phyloP scores from a whole-genome alignment of 257 asterid species.

The Nicotiana paniculata region DNA sequence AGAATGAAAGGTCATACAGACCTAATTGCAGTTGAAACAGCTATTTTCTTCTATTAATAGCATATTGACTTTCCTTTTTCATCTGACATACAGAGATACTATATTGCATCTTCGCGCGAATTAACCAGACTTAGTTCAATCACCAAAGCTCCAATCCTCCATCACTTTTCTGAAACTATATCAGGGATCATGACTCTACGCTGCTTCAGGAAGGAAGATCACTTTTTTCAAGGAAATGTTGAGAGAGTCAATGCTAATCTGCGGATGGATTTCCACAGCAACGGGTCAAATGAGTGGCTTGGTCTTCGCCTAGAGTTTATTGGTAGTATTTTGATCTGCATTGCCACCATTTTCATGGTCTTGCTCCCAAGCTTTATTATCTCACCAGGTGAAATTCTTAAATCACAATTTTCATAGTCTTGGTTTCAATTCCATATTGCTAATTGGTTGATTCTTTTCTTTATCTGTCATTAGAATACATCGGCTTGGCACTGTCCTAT shows the following conservation, averaged over 20 bases:
- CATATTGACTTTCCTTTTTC: not conserved
- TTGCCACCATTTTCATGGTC: slow-evolving; percentile 42
- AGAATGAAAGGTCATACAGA: not conserved
- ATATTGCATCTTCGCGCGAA: slow-evolving; percentile 61
- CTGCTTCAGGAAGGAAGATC: slow-evolving; percentile 44
- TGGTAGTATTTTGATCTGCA: slow-evolving; percentile 51
- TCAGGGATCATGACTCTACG: slow-evolving; percentile 70
- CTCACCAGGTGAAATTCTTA: slow-evolving; percentile 41
- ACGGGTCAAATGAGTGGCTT: slow-evolving; percentile 67
- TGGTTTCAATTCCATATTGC: not conserved
- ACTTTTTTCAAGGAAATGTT: slow-evolving; percentile 41
- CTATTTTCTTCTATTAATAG: not conserved
- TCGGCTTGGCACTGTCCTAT: slow-evolving; percentile 65
- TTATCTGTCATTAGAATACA: slow-evolving; percentile 25
- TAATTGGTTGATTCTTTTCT: not conserved
- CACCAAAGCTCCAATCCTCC: slow-evolving; percentile 68
- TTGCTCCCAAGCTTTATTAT: slow-evolving; percentile 49
- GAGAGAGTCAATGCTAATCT: slow-evolving; percentile 46
- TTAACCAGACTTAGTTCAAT: slow-evolving; percentile 59
- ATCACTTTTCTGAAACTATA: slow-evolving; percentile 66
- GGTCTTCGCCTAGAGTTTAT: slow-evolving; percentile 72
- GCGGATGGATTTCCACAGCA: slow-evolving; percentile 61
- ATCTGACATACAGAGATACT: slow-evolving; percentile 41
- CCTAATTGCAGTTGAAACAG: not conserved
- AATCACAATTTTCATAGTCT: too few relatives aligned